Percentiles rank a stretch among this genome's conserved stretches.
Evolutionary conservation across 768 basidiomycete genomes (phyloP).

Genomic region (Leccinum broughii): DNA sequence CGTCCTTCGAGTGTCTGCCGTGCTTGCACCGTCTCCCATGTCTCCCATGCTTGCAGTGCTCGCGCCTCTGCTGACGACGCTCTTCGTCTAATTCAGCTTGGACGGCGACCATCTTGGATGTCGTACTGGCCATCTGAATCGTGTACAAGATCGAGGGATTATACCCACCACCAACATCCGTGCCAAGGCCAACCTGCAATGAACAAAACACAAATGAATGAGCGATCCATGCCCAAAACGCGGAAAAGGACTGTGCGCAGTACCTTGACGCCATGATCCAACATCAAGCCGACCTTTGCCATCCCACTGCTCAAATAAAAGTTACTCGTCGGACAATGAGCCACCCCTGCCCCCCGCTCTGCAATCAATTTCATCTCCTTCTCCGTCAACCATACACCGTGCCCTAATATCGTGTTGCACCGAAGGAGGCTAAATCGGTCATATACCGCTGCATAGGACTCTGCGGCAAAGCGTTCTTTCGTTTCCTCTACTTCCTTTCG

Average conservation of each 20-base stretch:
- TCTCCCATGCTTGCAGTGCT: not conserved
- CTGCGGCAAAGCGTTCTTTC: conserved; percentile 61
- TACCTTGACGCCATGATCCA: conserved; percentile 85
- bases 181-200: conserved; percentile 81
- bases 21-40: not conserved
- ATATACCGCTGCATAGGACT: conserved; percentile 78
- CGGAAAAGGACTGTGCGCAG: not conserved
- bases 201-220: not conserved
- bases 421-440: conserved; percentile 71
- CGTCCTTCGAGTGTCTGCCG: not conserved
- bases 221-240: not conserved
- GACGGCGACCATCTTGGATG: conserved; percentile 71
- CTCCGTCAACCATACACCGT: conserved; percentile 75
- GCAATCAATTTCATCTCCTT: conserved; percentile 72
- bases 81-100: conserved; percentile 31
- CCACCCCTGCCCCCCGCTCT: conserved; percentile 65
- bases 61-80: not conserved
- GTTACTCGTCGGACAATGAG: conserved; percentile 93
- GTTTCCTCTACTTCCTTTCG: conserved; percentile 63
- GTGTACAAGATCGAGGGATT: conserved; percentile 75
- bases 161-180: conserved; percentile 87
- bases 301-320: conserved; percentile 86
- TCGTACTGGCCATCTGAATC: conserved; percentile 72
- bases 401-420: conserved; percentile 79
- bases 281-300: conserved; percentile 69